Conservation (phyloP, 169 alveolate species). For the Besnoitia besnoiti region DNA sequence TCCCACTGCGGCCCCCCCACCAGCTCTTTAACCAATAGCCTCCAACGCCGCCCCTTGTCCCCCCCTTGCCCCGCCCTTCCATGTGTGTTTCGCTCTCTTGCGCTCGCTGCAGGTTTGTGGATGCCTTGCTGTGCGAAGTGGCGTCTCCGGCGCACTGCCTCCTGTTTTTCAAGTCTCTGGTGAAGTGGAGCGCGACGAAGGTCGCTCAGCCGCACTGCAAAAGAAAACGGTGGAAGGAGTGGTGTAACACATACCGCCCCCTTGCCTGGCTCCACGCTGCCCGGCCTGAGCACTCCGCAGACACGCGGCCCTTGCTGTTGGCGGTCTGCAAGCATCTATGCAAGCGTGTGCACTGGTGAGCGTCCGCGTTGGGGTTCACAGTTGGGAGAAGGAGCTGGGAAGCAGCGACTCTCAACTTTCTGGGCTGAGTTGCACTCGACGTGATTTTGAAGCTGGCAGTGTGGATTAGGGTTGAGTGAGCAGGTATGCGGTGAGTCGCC, state of each 20-base stretch:
- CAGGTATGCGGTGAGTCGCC: too few species aligned
- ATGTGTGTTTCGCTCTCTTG: not conserved
- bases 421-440: too few species aligned
- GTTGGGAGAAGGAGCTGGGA: too few species aligned
- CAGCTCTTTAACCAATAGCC: too few species aligned
- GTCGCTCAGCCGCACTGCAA: not conserved
- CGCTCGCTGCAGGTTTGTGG: not conserved
- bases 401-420: too few species aligned
- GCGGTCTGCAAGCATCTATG: slow-evolving; percentile 31
- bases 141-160: slow-evolving; percentile 38
- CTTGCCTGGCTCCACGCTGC: slow-evolving; percentile 22
- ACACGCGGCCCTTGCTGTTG: not conserved
- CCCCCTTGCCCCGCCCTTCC: too few species aligned
- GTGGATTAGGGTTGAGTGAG: too few species aligned
- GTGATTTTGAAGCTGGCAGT: too few species aligned
- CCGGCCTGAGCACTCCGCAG: not conserved
- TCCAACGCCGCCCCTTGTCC: too few species aligned
- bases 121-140: not conserved
- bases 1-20: not conserved
- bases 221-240: not conserved
- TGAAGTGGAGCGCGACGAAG: slow-evolving; percentile 32
- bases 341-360: slow-evolving; percentile 21
- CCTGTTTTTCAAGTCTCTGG: slow-evolving; percentile 31
- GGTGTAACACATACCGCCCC: not conserved
- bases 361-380: not conserved